Evolutionary conservation across 805 yeast genomes (phyloP).

Genomic region (Naumovozyma castellii): DNA sequence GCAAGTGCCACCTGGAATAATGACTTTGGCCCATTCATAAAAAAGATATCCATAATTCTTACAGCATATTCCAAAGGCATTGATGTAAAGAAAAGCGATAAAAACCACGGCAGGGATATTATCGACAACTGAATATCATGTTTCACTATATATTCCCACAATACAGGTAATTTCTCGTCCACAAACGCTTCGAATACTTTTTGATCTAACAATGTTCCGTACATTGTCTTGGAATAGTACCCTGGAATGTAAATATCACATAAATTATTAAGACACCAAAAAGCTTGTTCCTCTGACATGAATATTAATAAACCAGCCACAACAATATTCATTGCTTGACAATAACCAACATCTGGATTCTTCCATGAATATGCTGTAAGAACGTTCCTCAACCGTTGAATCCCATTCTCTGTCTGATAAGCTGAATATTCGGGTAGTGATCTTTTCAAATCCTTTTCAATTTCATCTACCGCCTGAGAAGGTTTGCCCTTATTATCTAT

Average conservation of each 20-base stretch:
- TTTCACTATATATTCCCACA: slow-evolving; percentile 72
- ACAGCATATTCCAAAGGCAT: slow-evolving; percentile 94
- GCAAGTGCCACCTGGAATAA: slow-evolving; percentile 91
- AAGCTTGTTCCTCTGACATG: slow-evolving; percentile 96
- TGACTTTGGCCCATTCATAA: slow-evolving; percentile 80
- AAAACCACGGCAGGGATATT: slow-evolving; percentile 92
- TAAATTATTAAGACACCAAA: slow-evolving; percentile 75
- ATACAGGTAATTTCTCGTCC: slow-evolving; percentile 76
- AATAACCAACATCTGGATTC: slow-evolving; percentile 93
- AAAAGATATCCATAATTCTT: slow-evolving; percentile 81
- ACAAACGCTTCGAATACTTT: slow-evolving; percentile 86
- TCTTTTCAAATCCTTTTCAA: slow-evolving; percentile 89
- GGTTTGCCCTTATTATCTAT: slow-evolving; percentile 50
- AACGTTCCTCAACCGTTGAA: slow-evolving; percentile 73
- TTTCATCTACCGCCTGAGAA: slow-evolving; percentile 88
- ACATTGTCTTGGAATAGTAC: slow-evolving; percentile 93
- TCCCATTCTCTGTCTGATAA: slow-evolving; percentile 80
- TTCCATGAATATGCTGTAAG: slow-evolving; percentile 94
- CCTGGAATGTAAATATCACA: slow-evolving; percentile 90
- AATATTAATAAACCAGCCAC: slow-evolving; percentile 69
- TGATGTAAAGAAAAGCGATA: slow-evolving; percentile 78
- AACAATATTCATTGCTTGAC: slow-evolving; percentile 97
- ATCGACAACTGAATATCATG: slow-evolving; percentile 87
- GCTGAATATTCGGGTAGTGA: slow-evolving; percentile 95
- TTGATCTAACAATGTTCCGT: slow-evolving; percentile 91